A percentile compares a stretch with the other conserved stretches of the same genome.
Conservation (phyloP, 164 flowering plant genomes). For the Cinnamomum micranthum region DNA sequence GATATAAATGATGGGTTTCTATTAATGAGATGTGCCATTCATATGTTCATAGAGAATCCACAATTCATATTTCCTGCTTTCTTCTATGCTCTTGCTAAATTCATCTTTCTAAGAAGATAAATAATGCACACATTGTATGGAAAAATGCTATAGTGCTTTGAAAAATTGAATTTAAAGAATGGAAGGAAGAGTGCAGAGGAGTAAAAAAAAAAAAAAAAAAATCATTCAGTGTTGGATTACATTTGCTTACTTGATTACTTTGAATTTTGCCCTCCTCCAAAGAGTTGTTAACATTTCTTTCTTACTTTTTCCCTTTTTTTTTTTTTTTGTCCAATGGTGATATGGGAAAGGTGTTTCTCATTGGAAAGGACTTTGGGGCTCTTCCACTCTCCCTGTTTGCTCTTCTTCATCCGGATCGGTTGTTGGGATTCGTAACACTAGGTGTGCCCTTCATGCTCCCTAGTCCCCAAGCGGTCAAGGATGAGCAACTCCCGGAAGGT, state of each 20-base stretch:
- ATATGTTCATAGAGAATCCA: too few species aligned
- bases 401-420: constrained; percentile 34
- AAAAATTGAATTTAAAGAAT: too few species aligned
- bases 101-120: too few species aligned
- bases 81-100: too few species aligned
- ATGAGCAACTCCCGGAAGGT: constrained; percentile 42
- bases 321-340: not conserved
- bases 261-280: not conserved
- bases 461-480: constrained; percentile 7
- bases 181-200: too few species aligned
- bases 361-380: constrained; percentile 64
- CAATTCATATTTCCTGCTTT: too few species aligned
- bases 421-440: constrained; percentile 37
- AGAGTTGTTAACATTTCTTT: not conserved
- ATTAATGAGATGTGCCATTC: too few species aligned
- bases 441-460: constrained; percentile 46
- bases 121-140: too few species aligned
- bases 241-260: not conserved
- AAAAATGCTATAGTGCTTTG: too few species aligned
- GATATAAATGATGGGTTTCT: too few species aligned
- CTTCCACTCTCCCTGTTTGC: constrained; percentile 22
- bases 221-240: not conserved
- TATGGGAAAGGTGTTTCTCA: constrained; percentile 35
- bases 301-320: not conserved
- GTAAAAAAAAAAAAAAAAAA: not conserved